These are phyloP conservation scores for Verticillium dahliae DNA, from an alignment of 2,329 filamentous ascomycete species.

Conservation along the genomic window DNA sequence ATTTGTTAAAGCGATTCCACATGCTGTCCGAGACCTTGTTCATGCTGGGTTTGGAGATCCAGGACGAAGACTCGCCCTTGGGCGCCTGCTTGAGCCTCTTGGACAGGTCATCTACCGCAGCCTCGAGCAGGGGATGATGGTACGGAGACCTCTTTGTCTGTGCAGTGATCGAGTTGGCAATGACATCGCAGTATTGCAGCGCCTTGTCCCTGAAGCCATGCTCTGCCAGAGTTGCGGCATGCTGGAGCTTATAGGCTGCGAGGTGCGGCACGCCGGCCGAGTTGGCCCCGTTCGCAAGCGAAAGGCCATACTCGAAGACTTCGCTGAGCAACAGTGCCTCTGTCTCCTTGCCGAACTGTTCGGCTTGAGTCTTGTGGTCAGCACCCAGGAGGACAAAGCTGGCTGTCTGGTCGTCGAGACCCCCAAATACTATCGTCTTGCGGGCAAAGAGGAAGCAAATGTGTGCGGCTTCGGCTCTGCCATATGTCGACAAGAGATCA, in stretches of 20 bases:
- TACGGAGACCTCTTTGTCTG: slow-evolving; percentile 83
- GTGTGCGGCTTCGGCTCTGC: slow-evolving; percentile 84
- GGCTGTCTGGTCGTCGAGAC: slow-evolving; percentile 71
- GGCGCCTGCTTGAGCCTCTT: slow-evolving; percentile 80
- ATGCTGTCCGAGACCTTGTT: slow-evolving; percentile 90
- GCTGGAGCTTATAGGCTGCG: slow-evolving; percentile 83
- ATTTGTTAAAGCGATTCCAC: slow-evolving; percentile 92
- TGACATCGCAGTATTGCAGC: slow-evolving; percentile 83
- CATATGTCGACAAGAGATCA: slow-evolving; percentile 76
- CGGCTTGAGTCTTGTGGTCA: slow-evolving; percentile 66
- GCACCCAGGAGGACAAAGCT: slow-evolving; percentile 80
- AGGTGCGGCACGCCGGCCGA: slow-evolving; percentile 68
- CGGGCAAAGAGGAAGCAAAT: slow-evolving; percentile 89
- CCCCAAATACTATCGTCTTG: slow-evolving; percentile 64
- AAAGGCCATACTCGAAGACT: slow-evolving; percentile 85
- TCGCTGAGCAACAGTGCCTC: slow-evolving; percentile 93
- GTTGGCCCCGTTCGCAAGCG: slow-evolving; percentile 54
- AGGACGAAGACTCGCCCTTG: slow-evolving; percentile 73
- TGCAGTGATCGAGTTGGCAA: slow-evolving; percentile 66
- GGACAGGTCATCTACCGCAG: slow-evolving; percentile 74
- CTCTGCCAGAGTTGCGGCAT: slow-evolving; percentile 79
- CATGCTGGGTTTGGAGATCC: slow-evolving; percentile 93
- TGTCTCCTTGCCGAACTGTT: slow-evolving; percentile 70
- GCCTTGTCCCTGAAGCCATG: slow-evolving; percentile 77
- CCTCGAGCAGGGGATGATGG: slow-evolving; percentile 69